A percentile compares a stretch with the other conserved stretches of the same genome.
These are phyloP conservation scores for Henckelia pumila DNA, from an alignment of 257 asterid species.

Conservation along the genomic window DNA sequence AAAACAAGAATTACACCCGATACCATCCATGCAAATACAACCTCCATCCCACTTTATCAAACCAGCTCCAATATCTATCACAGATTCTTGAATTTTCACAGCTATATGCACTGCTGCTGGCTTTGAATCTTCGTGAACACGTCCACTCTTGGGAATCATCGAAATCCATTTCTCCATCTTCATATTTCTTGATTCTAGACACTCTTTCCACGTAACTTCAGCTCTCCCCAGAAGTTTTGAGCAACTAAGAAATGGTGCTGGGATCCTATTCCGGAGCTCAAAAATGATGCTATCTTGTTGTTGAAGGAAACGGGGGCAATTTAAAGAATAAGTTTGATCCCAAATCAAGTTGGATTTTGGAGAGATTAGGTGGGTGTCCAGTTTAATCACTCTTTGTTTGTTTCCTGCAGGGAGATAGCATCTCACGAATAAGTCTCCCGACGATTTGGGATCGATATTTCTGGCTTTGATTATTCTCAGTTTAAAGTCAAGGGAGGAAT, in stretches of 20 bases:
- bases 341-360: constrained; percentile 41
- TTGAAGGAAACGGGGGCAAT: constrained; percentile 41
- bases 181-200: constrained; percentile 30
- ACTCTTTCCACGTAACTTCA: constrained; percentile 52
- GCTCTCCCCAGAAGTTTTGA: constrained; percentile 54
- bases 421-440: constrained; percentile 49
- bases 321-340: constrained; percentile 53
- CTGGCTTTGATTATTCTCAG: constrained; percentile 47
- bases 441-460: constrained; percentile 34
- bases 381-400: constrained; percentile 34
- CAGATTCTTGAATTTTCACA: constrained; percentile 35
- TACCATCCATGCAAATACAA: constrained; percentile 37
- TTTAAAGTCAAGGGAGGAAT: constrained; percentile 37
- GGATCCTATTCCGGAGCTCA: constrained; percentile 53
- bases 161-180: constrained; percentile 49
- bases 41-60: constrained; percentile 29
- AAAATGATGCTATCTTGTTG: constrained; percentile 38
- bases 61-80: background rate
- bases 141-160: constrained; percentile 30
- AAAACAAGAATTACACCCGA: constrained; percentile 30
- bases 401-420: constrained; percentile 52
- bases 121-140: constrained; percentile 37
- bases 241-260: constrained; percentile 31
- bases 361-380: constrained; percentile 47
- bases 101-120: constrained; percentile 48